These are phyloP conservation scores for Fagus sylvatica DNA, from an alignment of 306 rosid species.

Conservation along the genomic window DNA sequence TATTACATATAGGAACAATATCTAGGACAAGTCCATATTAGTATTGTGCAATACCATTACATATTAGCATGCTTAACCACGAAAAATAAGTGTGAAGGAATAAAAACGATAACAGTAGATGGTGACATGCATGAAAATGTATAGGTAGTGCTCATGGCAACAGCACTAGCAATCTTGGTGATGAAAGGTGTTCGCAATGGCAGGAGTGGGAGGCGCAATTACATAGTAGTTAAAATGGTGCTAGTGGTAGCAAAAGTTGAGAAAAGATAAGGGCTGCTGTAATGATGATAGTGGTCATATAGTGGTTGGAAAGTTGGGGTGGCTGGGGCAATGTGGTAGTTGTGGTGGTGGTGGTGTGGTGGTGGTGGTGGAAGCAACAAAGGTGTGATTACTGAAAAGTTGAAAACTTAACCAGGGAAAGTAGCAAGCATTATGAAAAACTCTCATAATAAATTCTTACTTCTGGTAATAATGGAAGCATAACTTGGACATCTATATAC, in stretches of 20 bases:
- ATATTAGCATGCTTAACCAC: slow-evolving; percentile 5
- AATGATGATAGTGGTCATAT: neutral
- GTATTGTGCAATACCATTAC: neutral
- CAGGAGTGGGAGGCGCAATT: no score
- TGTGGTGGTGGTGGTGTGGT: slow-evolving; percentile 1
- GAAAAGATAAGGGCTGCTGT: no score
- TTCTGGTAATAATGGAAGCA: neutral
- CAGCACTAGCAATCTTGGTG: neutral
- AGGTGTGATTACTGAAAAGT: neutral
- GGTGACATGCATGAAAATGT: neutral
- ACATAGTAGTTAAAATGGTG: no score
- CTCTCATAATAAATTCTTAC: neutral
- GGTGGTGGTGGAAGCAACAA: slow-evolving; percentile 8
- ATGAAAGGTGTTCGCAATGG: no score
- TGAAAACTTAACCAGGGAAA: slow-evolving; percentile 1
- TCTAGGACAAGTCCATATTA: slow-evolving; percentile 13
- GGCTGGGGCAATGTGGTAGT: neutral
- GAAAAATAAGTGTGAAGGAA: neutral
- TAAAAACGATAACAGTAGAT: neutral
- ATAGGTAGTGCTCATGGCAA: slow-evolving; percentile 3
- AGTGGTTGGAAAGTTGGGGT: neutral
- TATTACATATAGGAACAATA: neutral
- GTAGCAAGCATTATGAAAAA: slow-evolving; percentile 7
- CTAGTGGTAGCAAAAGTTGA: no score
- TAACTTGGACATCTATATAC: neutral